Conservation (phyloP, 2,329 filamentous ascomycete species). For the Alternaria atra region DNA sequence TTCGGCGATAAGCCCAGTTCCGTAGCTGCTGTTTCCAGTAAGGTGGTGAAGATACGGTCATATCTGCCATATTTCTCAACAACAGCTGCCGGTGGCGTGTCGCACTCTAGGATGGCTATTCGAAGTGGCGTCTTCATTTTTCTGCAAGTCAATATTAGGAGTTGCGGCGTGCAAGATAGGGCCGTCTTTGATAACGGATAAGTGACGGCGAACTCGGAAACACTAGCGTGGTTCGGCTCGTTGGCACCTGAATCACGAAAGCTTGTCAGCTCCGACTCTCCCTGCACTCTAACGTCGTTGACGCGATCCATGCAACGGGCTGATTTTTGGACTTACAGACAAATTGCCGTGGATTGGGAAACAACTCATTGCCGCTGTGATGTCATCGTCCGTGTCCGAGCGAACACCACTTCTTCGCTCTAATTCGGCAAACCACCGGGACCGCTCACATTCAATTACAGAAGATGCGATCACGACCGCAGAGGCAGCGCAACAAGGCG, state of each 20-base stretch:
- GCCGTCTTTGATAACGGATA: slow-evolving; percentile 9
- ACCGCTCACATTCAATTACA: slow-evolving; percentile 29
- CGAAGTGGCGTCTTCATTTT: slow-evolving; percentile 63
- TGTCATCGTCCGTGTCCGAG: slow-evolving; percentile 36
- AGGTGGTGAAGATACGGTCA: slow-evolving; percentile 66
- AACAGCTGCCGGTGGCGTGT: slow-evolving; percentile 74
- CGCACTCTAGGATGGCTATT: slow-evolving; percentile 88
- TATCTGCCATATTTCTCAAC: slow-evolving; percentile 75
- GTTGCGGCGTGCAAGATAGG: not conserved
- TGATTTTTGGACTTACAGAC: not conserved
- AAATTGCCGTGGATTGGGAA: not conserved
- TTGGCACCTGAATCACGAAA: slow-evolving; percentile 5
- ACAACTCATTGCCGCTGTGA: slow-evolving; percentile 3
- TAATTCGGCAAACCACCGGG: slow-evolving; percentile 19
- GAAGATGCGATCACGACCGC: slow-evolving; percentile 31
- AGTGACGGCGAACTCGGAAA: slow-evolving; percentile 25
- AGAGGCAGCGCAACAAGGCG: slow-evolving; percentile 35
- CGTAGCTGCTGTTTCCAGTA: slow-evolving; percentile 62
- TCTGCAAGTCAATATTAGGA: not conserved
- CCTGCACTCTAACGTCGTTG: not conserved
- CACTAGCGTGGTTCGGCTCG: slow-evolving; percentile 19
- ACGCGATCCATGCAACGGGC: not conserved
- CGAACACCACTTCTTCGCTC: slow-evolving; percentile 45
- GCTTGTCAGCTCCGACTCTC: slow-evolving; percentile 5
- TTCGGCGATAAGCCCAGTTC: slow-evolving; percentile 54